Percentiles rank a stretch among this genome's conserved stretches.
These are phyloP conservation scores for Triadica sebifera DNA, from an alignment of 345 rosid species.

Conservation along the genomic window DNA sequence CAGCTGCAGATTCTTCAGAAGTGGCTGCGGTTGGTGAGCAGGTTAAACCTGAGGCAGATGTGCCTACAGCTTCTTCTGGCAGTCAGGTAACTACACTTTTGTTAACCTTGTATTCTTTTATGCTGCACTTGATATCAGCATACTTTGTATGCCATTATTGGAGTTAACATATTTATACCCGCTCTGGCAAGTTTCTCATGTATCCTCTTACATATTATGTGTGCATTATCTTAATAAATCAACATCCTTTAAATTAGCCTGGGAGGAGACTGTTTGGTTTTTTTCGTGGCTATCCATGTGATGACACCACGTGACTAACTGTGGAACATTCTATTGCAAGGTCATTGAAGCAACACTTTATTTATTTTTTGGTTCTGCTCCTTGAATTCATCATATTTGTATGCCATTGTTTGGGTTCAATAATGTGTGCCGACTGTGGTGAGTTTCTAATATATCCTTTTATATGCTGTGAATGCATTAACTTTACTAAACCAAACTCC, in stretches of 20 bases:
- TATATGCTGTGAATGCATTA: not conserved
- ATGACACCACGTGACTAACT: no score
- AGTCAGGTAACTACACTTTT: constrained; percentile 35
- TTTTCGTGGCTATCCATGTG: no score
- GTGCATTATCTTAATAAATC: no score
- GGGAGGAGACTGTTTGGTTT: no score
- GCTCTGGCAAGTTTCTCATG: not conserved
- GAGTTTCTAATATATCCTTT: not conserved
- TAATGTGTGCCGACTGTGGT: not conserved
- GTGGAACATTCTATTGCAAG: no score
- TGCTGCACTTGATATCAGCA: not conserved
- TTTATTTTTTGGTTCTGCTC: not conserved
- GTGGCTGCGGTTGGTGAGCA: constrained; percentile 35
- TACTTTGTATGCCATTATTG: not conserved
- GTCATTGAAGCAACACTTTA: no score
- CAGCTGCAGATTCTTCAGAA: constrained; percentile 34
- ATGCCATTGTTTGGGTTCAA: no score
- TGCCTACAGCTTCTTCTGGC: constrained; percentile 35
- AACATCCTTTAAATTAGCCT: no score
- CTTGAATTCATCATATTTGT: no score
- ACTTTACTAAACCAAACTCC: not conserved
- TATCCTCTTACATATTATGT: not conserved
- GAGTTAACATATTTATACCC: not conserved
- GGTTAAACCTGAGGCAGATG: constrained; percentile 32
- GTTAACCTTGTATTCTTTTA: not conserved